phyloP scores from a whole-genome alignment of 1,284 basidiomycete species.

The Rhodotorula sp. region DNA sequence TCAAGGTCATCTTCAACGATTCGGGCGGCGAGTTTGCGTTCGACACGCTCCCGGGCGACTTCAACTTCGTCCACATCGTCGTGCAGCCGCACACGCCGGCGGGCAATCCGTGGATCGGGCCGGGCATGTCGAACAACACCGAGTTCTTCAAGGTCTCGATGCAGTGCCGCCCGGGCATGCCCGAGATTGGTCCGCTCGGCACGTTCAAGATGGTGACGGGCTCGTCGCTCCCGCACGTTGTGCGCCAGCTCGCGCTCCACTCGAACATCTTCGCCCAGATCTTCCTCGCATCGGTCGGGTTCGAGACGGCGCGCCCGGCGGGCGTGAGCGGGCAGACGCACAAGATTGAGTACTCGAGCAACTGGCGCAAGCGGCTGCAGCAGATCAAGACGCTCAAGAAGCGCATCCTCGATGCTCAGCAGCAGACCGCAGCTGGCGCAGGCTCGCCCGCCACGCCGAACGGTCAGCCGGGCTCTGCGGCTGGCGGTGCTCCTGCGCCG shows the following conservation, averaged over 20 bases:
- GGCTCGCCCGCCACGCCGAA: not conserved
- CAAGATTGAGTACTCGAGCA: slow-evolving; percentile 77
- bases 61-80: slow-evolving; percentile 97
- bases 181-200: slow-evolving; percentile 85
- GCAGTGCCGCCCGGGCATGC: slow-evolving; percentile 81
- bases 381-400: slow-evolving; percentile 61
- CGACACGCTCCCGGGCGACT: slow-evolving; percentile 86
- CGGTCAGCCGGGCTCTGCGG: not conserved
- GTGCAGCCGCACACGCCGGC: slow-evolving; percentile 84
- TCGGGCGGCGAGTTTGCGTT: slow-evolving; percentile 79
- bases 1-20: slow-evolving; percentile 97
- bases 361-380: slow-evolving; percentile 79
- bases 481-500: not conserved
- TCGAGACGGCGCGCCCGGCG: slow-evolving; percentile 54
- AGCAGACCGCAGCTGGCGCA: not conserved
- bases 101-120: slow-evolving; percentile 46
- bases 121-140: slow-evolving; percentile 64
- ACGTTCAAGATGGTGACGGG: slow-evolving; percentile 90
- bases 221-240: slow-evolving; percentile 73
- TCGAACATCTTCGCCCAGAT: slow-evolving; percentile 85
- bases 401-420: slow-evolving; percentile 24
- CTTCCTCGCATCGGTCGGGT: slow-evolving; percentile 70
- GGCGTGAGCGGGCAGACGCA: slow-evolving; percentile 44
- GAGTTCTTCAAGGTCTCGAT: slow-evolving; percentile 76
- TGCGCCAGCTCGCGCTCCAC: slow-evolving; percentile 80